Percentiles rank a stretch among this genome's conserved stretches.
Evolutionary conservation across 2,329 filamentous ascomycete genomes (phyloP).

Genomic region (Alternaria gaisen): DNA sequence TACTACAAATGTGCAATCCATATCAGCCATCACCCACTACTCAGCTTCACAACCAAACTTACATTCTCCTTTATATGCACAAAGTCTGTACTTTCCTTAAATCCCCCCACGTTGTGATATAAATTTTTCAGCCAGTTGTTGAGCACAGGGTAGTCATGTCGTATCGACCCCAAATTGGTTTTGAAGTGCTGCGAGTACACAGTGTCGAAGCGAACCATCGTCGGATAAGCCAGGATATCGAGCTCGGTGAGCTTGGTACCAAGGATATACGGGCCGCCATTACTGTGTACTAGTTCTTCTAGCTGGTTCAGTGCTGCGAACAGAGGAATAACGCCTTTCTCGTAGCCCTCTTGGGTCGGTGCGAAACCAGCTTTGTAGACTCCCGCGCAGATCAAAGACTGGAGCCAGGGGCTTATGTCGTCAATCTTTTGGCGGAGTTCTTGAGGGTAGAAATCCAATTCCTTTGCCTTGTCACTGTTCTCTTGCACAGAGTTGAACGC

Average conservation of each 20-base stretch:
- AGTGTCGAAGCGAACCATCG: conserved; percentile 67
- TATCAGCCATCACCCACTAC: background rate
- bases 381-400: conserved; percentile 65
- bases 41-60: conserved; percentile 23
- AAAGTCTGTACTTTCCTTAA: conserved; percentile 69
- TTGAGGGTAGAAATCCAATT: conserved; percentile 63
- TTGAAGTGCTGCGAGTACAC: conserved; percentile 74
- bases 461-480: conserved; percentile 48
- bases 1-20: conserved; percentile 48
- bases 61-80: conserved; percentile 73
- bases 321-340: conserved; percentile 62
- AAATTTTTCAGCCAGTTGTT: conserved; percentile 68
- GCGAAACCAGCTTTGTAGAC: conserved; percentile 72
- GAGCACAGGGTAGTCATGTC: conserved; percentile 67
- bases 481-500: conserved; percentile 62
- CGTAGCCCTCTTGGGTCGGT: conserved; percentile 63
- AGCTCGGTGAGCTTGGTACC: conserved; percentile 66
- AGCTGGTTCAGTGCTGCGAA: conserved; percentile 69
- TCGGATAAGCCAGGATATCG: conserved; percentile 66
- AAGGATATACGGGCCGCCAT: conserved; percentile 65
- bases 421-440: conserved; percentile 62
- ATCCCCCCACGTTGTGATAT: conserved; percentile 66
- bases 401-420: conserved; percentile 62
- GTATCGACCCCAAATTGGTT: conserved; percentile 68
- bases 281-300: conserved; percentile 58